phyloP scores from a whole-genome alignment of 768 basidiomycete species.

The Mycena vulgaris region DNA sequence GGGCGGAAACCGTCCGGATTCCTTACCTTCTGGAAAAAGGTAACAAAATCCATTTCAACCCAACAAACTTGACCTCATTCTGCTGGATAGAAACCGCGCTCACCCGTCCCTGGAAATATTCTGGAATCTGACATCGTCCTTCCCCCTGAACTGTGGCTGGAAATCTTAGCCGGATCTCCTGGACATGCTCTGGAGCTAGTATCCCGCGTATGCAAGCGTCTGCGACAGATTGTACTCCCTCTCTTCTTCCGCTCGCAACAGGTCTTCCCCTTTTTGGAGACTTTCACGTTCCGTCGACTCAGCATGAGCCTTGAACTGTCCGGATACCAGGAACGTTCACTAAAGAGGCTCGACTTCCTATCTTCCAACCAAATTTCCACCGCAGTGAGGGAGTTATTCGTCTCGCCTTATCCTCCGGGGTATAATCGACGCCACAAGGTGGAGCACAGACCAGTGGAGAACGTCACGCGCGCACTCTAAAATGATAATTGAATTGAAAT shows the following conservation, averaged over 20 bases:
- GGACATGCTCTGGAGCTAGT: slow-evolving; percentile 15
- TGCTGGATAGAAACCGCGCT: slow-evolving; percentile 7
- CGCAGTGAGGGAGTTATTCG: slow-evolving; percentile 33
- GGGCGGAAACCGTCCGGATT: background rate
- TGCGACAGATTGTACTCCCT: slow-evolving; percentile 39
- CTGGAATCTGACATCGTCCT: slow-evolving; percentile 31
- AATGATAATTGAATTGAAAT: too few species aligned
- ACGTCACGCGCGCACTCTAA: too few species aligned
- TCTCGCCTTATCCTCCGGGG: slow-evolving; percentile 38
- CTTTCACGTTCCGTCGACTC: slow-evolving; percentile 40
- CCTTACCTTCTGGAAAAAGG: background rate
- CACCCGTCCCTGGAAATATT: background rate
- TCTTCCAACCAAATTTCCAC: slow-evolving; percentile 25
- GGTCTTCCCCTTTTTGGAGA: slow-evolving; percentile 40
- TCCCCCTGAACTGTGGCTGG: slow-evolving; percentile 42
- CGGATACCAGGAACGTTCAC: slow-evolving; percentile 33
- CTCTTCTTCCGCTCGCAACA: slow-evolving; percentile 33
- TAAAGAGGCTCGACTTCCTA: slow-evolving; percentile 37
- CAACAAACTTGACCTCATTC: background rate
- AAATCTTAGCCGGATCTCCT: slow-evolving; percentile 32
- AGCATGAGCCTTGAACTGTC: slow-evolving; percentile 3
- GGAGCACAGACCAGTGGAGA: slow-evolving; percentile 34
- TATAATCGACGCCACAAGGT: slow-evolving; percentile 36
- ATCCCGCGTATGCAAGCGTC: slow-evolving; percentile 30
- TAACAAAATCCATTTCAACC: background rate